phyloP scores from a whole-genome alignment of 78 protist genomes.

The Anaeramoeba flamelloides region DNA sequence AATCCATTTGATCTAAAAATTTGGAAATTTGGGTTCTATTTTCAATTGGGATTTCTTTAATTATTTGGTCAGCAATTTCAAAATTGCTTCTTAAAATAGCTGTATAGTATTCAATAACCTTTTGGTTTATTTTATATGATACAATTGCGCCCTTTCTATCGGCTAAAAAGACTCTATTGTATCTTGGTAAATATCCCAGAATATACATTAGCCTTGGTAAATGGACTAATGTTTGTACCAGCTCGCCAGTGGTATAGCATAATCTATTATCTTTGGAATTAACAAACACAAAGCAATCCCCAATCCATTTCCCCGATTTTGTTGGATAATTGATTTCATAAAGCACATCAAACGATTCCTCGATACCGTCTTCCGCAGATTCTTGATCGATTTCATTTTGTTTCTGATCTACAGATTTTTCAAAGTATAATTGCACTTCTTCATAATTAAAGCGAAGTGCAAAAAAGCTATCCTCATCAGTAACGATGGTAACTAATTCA shows the following conservation, averaged over 20 bases:
- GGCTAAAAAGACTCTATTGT: slow-evolving; percentile 59
- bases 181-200: slow-evolving; percentile 62
- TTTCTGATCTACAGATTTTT: slow-evolving; percentile 29
- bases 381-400: neutral
- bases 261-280: slow-evolving; percentile 50
- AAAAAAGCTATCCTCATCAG: slow-evolving; percentile 55
- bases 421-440: slow-evolving; percentile 30
- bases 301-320: slow-evolving; percentile 67
- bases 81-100: slow-evolving; percentile 63
- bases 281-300: slow-evolving; percentile 84
- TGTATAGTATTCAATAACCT: slow-evolving; percentile 74
- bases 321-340: slow-evolving; percentile 43
- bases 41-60: no score
- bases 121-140: slow-evolving; percentile 29
- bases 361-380: slow-evolving; percentile 61
- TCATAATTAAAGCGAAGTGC: slow-evolving; percentile 54
- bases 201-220: slow-evolving; percentile 32
- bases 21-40: no score
- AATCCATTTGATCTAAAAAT: no score
- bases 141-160: slow-evolving; percentile 46
- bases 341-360: slow-evolving; percentile 67
- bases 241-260: slow-evolving; percentile 82
- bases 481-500: slow-evolving; percentile 28
- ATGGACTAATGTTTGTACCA: slow-evolving; percentile 62
- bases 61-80: slow-evolving; percentile 20